Evolutionary conservation across 202 grass and related monocot genomes (phyloP), one percentile per base, ranked within the genome.

Genomic region (Miscanthus sacchariflorus): DNA sequence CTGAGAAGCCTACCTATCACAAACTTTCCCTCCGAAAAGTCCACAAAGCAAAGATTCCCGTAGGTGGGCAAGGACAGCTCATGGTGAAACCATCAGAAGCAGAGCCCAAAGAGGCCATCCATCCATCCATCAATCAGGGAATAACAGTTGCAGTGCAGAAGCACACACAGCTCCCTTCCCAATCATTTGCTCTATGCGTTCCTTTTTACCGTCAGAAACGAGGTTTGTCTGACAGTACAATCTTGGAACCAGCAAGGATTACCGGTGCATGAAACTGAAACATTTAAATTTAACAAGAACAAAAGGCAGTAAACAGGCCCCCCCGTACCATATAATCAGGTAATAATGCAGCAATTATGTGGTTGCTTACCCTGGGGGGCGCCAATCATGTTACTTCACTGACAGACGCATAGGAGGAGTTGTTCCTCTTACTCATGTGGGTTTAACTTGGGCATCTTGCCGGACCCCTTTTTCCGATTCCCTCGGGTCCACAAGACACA

Each of bases 41-140:
- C 76, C 49, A 88, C 61, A 91, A 91, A 91, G 89, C 70, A 76
- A 76, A 88, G 85, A 88, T 88, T 88, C 85, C 76, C 70, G 18
- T 70, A 70, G 85, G 67, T 81, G 81, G 69, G 44, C 78, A 76
- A 76, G 59, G 76, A 84, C 76, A 91, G 69, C 36, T 81, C 59
- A 74, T 35, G 76, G 81, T 88, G 76, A 81, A 88, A 88, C 81
- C 76, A 84, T 84, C 39, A 80, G 76, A 50, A 9, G 30, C 30
- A 33, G 30, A 83, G 50, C 49, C 49, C 49, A 58, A 68, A 72
- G 40, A 46, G 68, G 7, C 54, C 75, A 65, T 38, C 18, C 40
- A 80, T 87, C n/a, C 21, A 19, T 65, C 61, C 11, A 39, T 39
- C 38, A 74, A 33, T 33, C 30, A 33, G 30, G 30, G 30, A 33